Evolutionary conservation across 345 rosid genomes (phyloP), one percentile per base, ranked within the genome.

Genomic region (Rhizophora mangle): DNA sequence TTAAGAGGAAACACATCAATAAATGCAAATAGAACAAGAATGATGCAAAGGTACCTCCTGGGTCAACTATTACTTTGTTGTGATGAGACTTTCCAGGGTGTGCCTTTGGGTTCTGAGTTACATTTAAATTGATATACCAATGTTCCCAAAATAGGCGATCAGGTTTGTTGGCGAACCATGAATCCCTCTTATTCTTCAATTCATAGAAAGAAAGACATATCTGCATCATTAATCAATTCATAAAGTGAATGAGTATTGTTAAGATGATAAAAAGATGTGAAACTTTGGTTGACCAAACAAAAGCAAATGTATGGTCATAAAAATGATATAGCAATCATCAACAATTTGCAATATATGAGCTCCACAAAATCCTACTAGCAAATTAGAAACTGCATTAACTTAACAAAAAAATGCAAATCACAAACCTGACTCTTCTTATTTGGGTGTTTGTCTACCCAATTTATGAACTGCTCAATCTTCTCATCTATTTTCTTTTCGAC

Each of bases 401-500:
- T n/a, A 64, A 31, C 59, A 57, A 19, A 36, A 16, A 16, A 19
- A 8, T 24, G 37, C 22, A 65, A 70, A 61, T 30, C 32, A 74
- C 58, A 47, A 8, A 89, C 99, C 96, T 92, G 97, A 75, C 89
- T 90, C 82, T 92, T 95, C 87, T 92, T 92, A 85, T 92, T 95
- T 0, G 96, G 96, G 37, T 89, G 99, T 79, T 90, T 95, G 80
- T 90, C 97, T 8, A 87, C 96, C 97, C 96, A 90, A 79, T 79
- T 84, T 32, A 95, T 78, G 78, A 88, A 90, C 8, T 92, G 96
- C 51, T 95, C 99, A 68, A 92, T 88, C 86, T 85, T 95, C 72
- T 95, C 96, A 65, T 92, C 96, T 47, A 95, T 90, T 82, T 92
- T 92, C 89, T 90, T 95, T 64, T 95, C 99, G 47, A 92, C 85